Base-by-base conservation (phyloP, 2,329 filamentous ascomycete genomes). In the Colletotrichum sp. region DNA sequence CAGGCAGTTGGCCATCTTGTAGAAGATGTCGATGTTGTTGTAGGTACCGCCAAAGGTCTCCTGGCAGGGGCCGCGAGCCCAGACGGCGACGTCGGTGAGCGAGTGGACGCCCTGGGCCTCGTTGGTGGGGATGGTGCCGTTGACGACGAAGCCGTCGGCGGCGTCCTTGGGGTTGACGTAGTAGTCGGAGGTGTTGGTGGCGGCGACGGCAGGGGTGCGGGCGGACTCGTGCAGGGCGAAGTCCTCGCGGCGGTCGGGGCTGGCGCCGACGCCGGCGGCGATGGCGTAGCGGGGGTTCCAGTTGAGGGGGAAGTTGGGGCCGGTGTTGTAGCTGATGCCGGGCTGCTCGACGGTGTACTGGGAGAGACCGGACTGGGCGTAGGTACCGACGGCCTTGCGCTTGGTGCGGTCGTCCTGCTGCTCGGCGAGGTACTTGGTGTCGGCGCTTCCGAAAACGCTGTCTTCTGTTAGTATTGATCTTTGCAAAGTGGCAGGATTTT, bases 281-380 rank as follows among this genome's bases (percentile, higher is more conserved):
- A 98, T 91, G 74, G 94, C 94, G 86, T 96, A 97, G 36, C 95
- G 91, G 16, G 95, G 95, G 82, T 95, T 93, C 95, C 95, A 97
- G 87, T 95, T 95, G 77, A 91, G 88, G 24, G 95, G 95, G 89
- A 97, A 98, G 86, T 94, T 91, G 79, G 91, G 89, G 68, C 93
- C 93, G 26, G 94, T 94, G 80, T 90, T 90, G 88, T 96, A 96
- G 73, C 91, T 90, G 78, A 94, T 89, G 76, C 90, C 90, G 49
- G 87, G 85, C 78, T 86, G 85, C 71, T 88, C 86, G 57, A 91
- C 86, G 6, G 91, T 92, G 89, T 98, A 98, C 84, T 96, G 93
- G 1, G 93, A 95, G 13, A 93, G 87, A 24, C 95, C 95, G 1
- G 94, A 95, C 80, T 93, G 88, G 79, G 91, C 87, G 87, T 98